Conservation (phyloP, 345 rosid species). For the Cochlearia excelsa region DNA sequence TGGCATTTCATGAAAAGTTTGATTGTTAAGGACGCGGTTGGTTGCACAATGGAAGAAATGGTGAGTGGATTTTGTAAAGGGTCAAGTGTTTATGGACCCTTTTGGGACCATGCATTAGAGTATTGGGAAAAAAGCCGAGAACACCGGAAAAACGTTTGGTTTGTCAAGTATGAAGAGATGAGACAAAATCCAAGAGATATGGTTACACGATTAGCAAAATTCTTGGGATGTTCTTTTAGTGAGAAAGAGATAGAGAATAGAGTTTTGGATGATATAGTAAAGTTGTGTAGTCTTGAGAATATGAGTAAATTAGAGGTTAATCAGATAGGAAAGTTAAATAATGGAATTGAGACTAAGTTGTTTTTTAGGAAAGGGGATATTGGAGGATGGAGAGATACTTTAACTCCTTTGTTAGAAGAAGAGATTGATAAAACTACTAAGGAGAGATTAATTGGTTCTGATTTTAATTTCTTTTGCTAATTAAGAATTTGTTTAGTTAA, state of each 20-base stretch:
- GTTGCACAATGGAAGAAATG: constrained; percentile 38
- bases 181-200: constrained; percentile 29
- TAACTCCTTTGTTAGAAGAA: constrained; percentile 35
- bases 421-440: constrained; percentile 39
- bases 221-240: constrained; percentile 47
- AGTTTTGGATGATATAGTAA: constrained; percentile 33
- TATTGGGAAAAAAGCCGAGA: constrained; percentile 52
- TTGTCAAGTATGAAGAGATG: constrained; percentile 54
- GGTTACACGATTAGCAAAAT: constrained; percentile 37
- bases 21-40: constrained; percentile 23
- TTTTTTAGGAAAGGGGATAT: constrained; percentile 51
- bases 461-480: constrained; percentile 38
- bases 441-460: constrained; percentile 34
- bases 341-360: constrained; percentile 34
- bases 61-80: constrained; percentile 48
- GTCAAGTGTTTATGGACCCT: constrained; percentile 45
- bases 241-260: constrained; percentile 32
- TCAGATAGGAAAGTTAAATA: constrained; percentile 33
- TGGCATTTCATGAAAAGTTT: constrained; percentile 53
- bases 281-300: constrained; percentile 49
- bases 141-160: constrained; percentile 36
- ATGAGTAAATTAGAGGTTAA: constrained; percentile 52
- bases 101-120: constrained; percentile 49
- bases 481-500: constrained; percentile 9
- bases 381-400: constrained; percentile 47